These are phyloP conservation scores for Solanum bulbocastanum DNA, from an alignment of 257 asterid species.

Conservation along the genomic window DNA sequence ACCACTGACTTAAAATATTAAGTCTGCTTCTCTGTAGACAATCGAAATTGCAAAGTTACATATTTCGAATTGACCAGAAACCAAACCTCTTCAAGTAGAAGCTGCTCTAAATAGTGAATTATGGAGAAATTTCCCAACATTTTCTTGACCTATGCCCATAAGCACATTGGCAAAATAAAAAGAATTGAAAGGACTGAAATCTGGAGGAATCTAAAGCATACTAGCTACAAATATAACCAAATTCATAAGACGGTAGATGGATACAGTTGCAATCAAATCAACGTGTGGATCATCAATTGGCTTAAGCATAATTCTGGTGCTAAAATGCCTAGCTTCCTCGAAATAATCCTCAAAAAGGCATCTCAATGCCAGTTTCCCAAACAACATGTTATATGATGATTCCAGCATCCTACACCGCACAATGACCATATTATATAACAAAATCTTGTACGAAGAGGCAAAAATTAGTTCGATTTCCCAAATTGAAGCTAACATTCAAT, in stretches of 20 bases:
- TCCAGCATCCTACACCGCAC: conserved; percentile 74
- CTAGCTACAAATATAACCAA: not conserved
- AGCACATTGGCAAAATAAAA: not conserved
- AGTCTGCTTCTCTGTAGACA: not conserved
- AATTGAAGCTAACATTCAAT: not conserved
- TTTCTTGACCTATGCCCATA: not conserved
- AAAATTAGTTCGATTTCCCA: not conserved
- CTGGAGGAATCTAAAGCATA: not conserved
- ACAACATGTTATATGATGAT: conserved; percentile 68
- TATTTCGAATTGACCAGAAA: not conserved
- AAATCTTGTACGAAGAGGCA: not conserved
- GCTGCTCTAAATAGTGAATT: not conserved
- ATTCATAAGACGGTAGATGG: conserved; percentile 7
- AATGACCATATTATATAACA: not conserved
- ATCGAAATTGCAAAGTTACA: not conserved
- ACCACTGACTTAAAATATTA: not conserved
- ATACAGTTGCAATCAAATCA: conserved; percentile 86
- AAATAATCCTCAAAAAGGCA: conserved; percentile 76
- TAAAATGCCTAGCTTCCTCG: conserved; percentile 64
- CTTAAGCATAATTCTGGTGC: conserved; percentile 70
- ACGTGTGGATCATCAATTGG: conserved; percentile 94
- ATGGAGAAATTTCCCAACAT: not conserved
- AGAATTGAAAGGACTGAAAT: not conserved
- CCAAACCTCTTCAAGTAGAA: not conserved
- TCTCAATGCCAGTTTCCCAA: conserved; percentile 70